Conservation (phyloP, 768 basidiomycete species). For the Boletus tomentosulus region DNA sequence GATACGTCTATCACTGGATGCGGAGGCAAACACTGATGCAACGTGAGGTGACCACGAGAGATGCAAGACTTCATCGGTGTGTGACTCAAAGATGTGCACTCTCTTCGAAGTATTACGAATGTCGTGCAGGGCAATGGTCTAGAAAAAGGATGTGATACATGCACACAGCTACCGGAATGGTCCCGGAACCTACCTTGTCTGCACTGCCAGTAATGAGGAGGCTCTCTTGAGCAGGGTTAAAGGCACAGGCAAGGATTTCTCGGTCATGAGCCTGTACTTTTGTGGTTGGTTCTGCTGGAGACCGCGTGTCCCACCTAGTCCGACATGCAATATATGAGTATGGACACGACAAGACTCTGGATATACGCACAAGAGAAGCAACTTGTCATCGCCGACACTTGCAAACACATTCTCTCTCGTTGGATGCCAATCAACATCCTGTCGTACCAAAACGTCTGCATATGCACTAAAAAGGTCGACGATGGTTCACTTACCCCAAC, state of each 20-base stretch:
- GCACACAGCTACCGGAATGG: background rate
- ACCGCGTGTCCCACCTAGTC: conserved; percentile 87
- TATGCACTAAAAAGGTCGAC: background rate
- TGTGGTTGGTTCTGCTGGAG: conserved; percentile 59
- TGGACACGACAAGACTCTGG: background rate
- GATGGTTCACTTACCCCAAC: conserved; percentile 67
- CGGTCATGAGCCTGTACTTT: conserved; percentile 84
- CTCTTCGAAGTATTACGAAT: conserved; percentile 68
- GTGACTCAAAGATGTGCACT: conserved; percentile 87
- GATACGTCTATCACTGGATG: conserved; percentile 87
- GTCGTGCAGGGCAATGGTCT: conserved; percentile 91
- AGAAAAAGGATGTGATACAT: background rate
- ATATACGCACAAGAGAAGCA: conserved; percentile 79
- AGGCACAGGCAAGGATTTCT: conserved; percentile 88
- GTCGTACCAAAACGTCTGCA: conserved; percentile 1
- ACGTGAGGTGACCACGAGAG: conserved; percentile 95
- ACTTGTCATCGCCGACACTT: conserved; percentile 94
- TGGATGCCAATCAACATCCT: conserved; percentile 98
- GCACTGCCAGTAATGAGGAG: conserved; percentile 88
- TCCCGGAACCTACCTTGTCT: conserved; percentile 64
- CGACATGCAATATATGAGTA: conserved; percentile 2
- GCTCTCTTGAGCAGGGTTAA: conserved; percentile 76
- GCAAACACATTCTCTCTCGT: conserved; percentile 80
- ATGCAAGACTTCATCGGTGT: conserved; percentile 92
- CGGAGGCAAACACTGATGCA: conserved; percentile 89